Base-by-base conservation (phyloP, 1,139 yeast genomes). In the Magnusiomyces clavatus region DNA sequence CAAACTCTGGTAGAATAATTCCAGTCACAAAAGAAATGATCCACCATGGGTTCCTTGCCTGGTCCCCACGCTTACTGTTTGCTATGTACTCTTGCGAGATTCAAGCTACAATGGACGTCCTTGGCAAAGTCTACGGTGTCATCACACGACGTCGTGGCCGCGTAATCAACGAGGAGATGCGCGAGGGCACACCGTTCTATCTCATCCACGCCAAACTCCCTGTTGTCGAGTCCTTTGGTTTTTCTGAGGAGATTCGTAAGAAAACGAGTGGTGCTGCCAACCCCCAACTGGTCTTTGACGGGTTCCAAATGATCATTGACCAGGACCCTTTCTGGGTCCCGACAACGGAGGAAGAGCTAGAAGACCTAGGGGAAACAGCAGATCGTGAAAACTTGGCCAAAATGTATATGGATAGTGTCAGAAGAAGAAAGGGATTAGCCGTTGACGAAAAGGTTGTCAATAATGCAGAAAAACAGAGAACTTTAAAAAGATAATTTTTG, bases 271-370 rank as follows among this genome's bases (percentile, higher is more conserved):
- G 99, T 51, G 95, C 97, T 4, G 98, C 98, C 2, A 86, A 88
- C 63, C 98, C 98, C 0, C 98, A 92, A 68, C 75, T 94, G 54
- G 87, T 90, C 6, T 92, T 92, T 64, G 79, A 85, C 46, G 98
- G 98, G 1, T 94, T 78, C 66, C 95, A 89, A 61, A 73, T 83
- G 57, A 44, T 50, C 8, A 77, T 90, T 50, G 95, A 88, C 57
- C 80, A 86, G 59, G 97, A 94, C 71, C 99, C 99, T 42, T 94
- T 85, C 75, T 94, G 99, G 99, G 96, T 92, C 12, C 98, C 99
- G n/a, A 87, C 92, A 6, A 94, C 98, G 0, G 97, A 87, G 61
- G 97, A 89, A 66, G 98, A 94, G 65, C 70, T 92, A 48, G 98
- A 92, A 65, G 95, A 89, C 55, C 73, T 87, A 48, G 99, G 98